Evolutionary conservation across 139 green algal species (phyloP).

Genomic region (Chlorella vulgaris): DNA sequence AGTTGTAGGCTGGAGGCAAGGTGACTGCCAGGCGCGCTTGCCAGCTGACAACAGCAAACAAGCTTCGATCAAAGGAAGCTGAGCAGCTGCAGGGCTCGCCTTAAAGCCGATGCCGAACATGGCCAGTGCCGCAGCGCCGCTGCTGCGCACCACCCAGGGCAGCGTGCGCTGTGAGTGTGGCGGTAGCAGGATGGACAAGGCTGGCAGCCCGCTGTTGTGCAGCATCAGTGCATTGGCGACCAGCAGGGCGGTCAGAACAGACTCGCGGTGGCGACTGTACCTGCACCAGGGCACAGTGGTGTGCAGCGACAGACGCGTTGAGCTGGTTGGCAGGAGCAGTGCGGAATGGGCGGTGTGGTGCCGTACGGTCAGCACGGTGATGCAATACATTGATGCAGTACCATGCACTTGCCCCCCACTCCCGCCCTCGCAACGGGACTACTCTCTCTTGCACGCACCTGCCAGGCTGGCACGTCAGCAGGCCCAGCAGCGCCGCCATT

Average conservation of each 20-base stretch:
- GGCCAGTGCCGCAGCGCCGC: neutral
- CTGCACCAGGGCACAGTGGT: neutral
- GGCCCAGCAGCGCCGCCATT: neutral
- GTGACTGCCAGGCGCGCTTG: neutral
- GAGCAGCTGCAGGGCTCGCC: neutral
- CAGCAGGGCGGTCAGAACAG: neutral
- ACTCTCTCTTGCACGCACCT: conserved; percentile 5
- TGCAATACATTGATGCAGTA: neutral
- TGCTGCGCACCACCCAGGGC: conserved; percentile 10
- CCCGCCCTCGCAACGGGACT: no score
- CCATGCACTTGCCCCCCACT: neutral
- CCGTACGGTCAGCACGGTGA: neutral
- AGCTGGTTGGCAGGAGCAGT: neutral
- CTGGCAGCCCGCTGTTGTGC: neutral
- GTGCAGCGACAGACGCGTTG: neutral
- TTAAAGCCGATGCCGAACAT: conserved; percentile 13
- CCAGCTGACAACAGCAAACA: neutral
- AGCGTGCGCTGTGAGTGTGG: neutral
- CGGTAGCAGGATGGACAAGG: neutral
- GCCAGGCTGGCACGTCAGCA: no score
- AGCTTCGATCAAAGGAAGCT: neutral
- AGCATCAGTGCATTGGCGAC: neutral
- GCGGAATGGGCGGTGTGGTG: neutral
- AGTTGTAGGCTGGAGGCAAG: no score
- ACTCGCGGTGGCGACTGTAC: conserved; percentile 15